A percentile compares a stretch with the other conserved stretches of the same genome.
Conservation (phyloP, 495 filamentous ascomycete species). For the Tuber umbilicatum region DNA sequence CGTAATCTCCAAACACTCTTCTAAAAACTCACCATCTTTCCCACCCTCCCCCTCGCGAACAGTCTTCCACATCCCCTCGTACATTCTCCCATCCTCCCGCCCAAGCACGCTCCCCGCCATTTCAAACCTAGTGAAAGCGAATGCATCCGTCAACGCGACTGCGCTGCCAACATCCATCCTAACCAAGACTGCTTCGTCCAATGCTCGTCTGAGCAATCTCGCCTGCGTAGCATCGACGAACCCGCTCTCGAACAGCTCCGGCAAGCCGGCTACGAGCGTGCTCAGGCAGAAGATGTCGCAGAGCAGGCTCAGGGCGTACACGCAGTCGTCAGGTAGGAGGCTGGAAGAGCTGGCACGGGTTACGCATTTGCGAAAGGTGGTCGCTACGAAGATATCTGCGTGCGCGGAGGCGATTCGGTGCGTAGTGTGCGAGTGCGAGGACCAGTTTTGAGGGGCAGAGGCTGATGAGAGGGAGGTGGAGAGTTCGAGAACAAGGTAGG, state of each 20-base stretch:
- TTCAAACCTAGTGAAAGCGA: constrained; percentile 32
- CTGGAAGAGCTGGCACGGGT: constrained; percentile 6
- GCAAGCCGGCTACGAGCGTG: constrained; percentile 26
- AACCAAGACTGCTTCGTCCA: constrained; percentile 27
- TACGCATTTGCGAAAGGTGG: constrained; percentile 25
- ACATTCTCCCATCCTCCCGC: constrained; percentile 30
- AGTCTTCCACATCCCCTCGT: constrained; percentile 32
- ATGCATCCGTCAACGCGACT: constrained; percentile 33
- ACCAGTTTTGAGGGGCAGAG: constrained; percentile 25
- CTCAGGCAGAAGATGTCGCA: constrained; percentile 27
- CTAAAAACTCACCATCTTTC: constrained; percentile 24
- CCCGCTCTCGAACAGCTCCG: constrained; percentile 38
- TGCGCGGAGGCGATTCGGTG: constrained; percentile 30
- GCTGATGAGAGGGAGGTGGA: constrained; percentile 13
- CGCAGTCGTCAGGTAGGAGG: constrained; percentile 7
- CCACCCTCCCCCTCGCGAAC: constrained; percentile 18
- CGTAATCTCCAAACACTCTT: constrained; percentile 26
- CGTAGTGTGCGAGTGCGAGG: constrained; percentile 27
- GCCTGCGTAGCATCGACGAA: constrained; percentile 28
- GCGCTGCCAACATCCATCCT: constrained; percentile 24
- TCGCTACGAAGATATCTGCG: constrained; percentile 36
- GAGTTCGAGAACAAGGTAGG: constrained; percentile 25
- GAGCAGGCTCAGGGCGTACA: constrained; percentile 16
- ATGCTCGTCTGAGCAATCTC: constrained; percentile 20
- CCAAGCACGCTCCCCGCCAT: constrained; percentile 29